Percentiles rank a stretch among this genome's conserved stretches.
Evolutionary conservation across 352 stramenopile genomes (phyloP).

Genomic region (Pythium aquatile): DNA sequence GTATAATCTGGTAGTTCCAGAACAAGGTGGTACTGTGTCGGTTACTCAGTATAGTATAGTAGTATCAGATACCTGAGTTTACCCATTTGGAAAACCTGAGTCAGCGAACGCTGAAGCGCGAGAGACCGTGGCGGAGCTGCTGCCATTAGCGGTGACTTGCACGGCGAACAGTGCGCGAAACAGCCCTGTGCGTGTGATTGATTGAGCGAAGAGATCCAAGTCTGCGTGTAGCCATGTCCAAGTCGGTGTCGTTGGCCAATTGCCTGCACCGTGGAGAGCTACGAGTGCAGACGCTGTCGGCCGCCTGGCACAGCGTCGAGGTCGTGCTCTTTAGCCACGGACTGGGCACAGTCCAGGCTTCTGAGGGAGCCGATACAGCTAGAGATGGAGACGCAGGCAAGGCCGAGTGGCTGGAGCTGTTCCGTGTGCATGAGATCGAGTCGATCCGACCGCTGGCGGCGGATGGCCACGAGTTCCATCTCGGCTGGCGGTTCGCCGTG

Average conservation of each 20-base stretch:
- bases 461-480: neutral
- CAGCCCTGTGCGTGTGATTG: neutral
- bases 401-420: constrained; percentile 20
- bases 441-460: constrained; percentile 4
- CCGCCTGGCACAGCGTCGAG: constrained; percentile 4
- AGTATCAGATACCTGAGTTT: constrained; percentile 11
- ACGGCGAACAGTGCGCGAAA: neutral
- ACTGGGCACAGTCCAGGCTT: constrained; percentile 4
- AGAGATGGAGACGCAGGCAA: neutral
- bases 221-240: constrained; percentile 13
- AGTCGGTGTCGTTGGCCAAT: constrained; percentile 23
- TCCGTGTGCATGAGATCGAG: constrained; percentile 17
- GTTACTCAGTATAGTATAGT: constrained; percentile 13
- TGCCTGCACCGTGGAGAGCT: constrained; percentile 23
- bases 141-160: neutral
- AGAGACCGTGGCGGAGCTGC: neutral
- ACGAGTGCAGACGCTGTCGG: constrained; percentile 4
- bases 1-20: neutral
- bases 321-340: constrained; percentile 25
- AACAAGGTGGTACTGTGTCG: neutral
- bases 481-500: constrained; percentile 11
- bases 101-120: neutral
- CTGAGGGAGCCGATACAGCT: neutral
- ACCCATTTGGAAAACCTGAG: constrained; percentile 11
- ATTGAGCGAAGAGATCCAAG: neutral